Conservation (phyloP, 345 rosid genomes). For the Lenwebbia sp. region DNA sequence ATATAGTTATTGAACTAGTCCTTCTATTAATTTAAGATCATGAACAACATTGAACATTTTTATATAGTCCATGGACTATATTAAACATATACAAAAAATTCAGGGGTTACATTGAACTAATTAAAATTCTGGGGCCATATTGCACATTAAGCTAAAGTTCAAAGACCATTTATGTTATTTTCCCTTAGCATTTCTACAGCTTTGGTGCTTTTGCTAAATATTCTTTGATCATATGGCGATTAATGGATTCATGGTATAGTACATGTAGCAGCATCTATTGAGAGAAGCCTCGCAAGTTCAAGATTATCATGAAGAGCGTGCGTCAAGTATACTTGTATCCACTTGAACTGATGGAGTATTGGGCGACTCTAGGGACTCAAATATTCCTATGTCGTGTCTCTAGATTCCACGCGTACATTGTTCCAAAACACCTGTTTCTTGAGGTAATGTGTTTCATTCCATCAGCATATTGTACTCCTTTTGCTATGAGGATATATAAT, state of each 20-base stretch:
- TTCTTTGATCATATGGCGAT: no score
- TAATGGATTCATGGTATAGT: neutral
- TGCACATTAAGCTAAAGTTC: no score
- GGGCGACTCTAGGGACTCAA: neutral
- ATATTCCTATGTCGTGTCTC: neutral
- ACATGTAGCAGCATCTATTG: neutral
- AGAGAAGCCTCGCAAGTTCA: neutral
- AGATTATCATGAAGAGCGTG: neutral
- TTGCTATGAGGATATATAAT: neutral
- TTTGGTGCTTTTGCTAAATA: neutral
- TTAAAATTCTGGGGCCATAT: no score
- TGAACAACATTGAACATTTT: no score
- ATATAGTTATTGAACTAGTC: no score
- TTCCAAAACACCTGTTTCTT: neutral
- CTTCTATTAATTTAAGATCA: no score
- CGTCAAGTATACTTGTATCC: neutral
- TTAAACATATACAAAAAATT: no score
- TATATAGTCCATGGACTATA: no score
- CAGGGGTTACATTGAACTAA: no score
- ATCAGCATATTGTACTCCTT: neutral
- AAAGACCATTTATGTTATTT: no score
- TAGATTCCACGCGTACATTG: neutral
- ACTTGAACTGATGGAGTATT: neutral
- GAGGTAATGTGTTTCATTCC: neutral
- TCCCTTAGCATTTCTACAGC: neutral